Evolutionary conservation across 164 flowering plant species (phyloP).

Genomic region (Vitis rupestris): DNA sequence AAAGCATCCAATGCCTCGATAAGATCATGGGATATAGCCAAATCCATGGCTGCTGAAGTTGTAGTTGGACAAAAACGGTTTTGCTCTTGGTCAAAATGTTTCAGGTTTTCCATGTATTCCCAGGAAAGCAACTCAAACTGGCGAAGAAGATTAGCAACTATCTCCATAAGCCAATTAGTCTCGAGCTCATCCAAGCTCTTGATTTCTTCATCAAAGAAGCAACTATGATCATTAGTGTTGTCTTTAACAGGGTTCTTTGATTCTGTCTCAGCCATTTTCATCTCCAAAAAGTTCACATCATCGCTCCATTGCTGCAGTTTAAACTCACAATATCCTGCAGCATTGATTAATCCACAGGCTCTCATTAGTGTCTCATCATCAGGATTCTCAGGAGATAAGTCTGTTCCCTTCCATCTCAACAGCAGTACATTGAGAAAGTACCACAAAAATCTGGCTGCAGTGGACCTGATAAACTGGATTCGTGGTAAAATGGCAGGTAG

Average conservation of each 20-base stretch:
- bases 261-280: constrained; percentile 40
- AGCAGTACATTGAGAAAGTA: constrained; percentile 38
- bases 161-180: constrained; percentile 54
- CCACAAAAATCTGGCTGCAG: constrained; percentile 47
- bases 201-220: constrained; percentile 56
- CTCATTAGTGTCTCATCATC: constrained; percentile 26
- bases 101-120: constrained; percentile 33
- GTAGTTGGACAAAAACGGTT: neutral
- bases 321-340: constrained; percentile 48
- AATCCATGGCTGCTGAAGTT: constrained; percentile 9
- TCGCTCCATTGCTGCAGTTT: constrained; percentile 63
- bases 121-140: constrained; percentile 38
- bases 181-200: constrained; percentile 41
- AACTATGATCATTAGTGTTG: constrained; percentile 10
- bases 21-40: constrained; percentile 32
- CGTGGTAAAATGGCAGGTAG: constrained; percentile 33
- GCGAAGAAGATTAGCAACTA: constrained; percentile 42
- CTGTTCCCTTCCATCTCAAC: constrained; percentile 30
- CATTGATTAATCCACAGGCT: constrained; percentile 47
- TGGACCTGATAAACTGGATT: constrained; percentile 42
- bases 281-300: constrained; percentile 52
- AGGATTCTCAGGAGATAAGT: constrained; percentile 9
- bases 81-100: constrained; percentile 20
- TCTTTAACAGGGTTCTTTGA: neutral
- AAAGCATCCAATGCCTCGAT: constrained; percentile 51